Evolutionary conservation across 768 basidiomycete genomes (phyloP), one percentile per base, ranked within the genome.

Genomic region (Strobilomyces dryophilus): DNA sequence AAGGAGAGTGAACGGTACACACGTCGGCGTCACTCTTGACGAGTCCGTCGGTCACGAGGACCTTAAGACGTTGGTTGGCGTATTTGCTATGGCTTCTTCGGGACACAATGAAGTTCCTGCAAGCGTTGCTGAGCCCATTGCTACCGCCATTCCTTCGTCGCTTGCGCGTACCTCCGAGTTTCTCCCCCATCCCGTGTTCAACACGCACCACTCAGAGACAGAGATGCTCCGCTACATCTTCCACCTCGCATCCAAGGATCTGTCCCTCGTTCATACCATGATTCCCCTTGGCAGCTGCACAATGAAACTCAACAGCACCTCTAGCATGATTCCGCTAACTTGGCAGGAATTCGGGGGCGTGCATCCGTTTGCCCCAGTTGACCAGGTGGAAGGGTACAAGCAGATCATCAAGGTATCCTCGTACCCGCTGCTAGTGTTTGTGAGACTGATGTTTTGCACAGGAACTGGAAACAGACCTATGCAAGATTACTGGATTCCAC

Each of bases 301-400:
- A 7, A 97, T 95, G 94, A 97, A 98, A 73, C 80, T 99, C 51
- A 99, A 99, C 75, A 93, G 92, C 66, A 97, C 95, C 3, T 94
- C 92, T 42, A 95, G 95, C 62, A 98, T 98, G 94, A 87, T 92
- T 40, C 95, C 95, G 3, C 74, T 99, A 32, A 95, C 93, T 3
- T 94, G 90, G 88, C 89, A 92, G 9, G 92, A 94, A 70, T 98
- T 93, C 69, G 81, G 87, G 49, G 73, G 77, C 45, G 82, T 98
- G 5, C 97, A 99, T 72, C 97, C 97, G 1, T 98, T 98, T 69
- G 91, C 83, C 3, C 95, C 97, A 3, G 72, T 74, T 46, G 85
- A 94, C 53, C 97, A 99, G 69, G 92, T 93, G 5, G 71, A 84
- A 61, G 97, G 97, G 3, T 99, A 98, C 68, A 76, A 77, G 49